phyloP scores from a whole-genome alignment of 345 rosid genomes.

The Salix koriyanagi region DNA sequence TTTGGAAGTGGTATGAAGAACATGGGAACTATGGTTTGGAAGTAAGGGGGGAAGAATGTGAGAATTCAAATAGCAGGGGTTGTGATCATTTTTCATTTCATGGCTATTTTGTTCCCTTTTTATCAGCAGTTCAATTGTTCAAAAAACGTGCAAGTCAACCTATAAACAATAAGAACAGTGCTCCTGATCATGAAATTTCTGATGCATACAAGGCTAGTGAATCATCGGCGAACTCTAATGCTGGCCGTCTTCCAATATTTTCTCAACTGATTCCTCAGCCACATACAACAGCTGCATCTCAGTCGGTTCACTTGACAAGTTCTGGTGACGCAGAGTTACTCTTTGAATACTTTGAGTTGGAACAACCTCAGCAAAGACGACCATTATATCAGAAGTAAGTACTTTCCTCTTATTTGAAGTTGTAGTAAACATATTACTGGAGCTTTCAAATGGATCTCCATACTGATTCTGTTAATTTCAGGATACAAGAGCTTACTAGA shows the following conservation, averaged over 20 bases:
- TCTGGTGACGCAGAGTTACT: slow-evolving; percentile 36
- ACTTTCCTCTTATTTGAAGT: neutral
- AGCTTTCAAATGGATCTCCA: neutral
- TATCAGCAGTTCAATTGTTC: slow-evolving; percentile 58
- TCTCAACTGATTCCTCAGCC: slow-evolving; percentile 36
- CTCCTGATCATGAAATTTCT: slow-evolving; percentile 15
- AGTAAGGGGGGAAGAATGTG: slow-evolving; percentile 43
- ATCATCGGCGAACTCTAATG: slow-evolving; percentile 11
- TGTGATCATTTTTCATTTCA: slow-evolving; percentile 38
- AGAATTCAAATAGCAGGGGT: slow-evolving; percentile 37
- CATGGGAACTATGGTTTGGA: slow-evolving; percentile 56
- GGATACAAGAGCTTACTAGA: slow-evolving; percentile 46
- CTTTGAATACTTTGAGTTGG: slow-evolving; percentile 55
- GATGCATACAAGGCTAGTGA: slow-evolving; percentile 7
- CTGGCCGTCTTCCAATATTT: slow-evolving; percentile 21
- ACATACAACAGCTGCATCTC: slow-evolving; percentile 4
- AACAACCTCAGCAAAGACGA: slow-evolving; percentile 48
- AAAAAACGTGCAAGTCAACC: slow-evolving; percentile 15
- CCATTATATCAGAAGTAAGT: slow-evolving; percentile 55
- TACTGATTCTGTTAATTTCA: slow-evolving; percentile 16
- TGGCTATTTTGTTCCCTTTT: slow-evolving; percentile 56
- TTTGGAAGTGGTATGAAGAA: slow-evolving; percentile 58
- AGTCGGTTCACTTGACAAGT: slow-evolving; percentile 12
- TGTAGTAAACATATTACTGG: neutral
- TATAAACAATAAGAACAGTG: neutral